Conservation (phyloP, 2,329 filamentous ascomycete genomes). For the Aspergillus sergii region DNA sequence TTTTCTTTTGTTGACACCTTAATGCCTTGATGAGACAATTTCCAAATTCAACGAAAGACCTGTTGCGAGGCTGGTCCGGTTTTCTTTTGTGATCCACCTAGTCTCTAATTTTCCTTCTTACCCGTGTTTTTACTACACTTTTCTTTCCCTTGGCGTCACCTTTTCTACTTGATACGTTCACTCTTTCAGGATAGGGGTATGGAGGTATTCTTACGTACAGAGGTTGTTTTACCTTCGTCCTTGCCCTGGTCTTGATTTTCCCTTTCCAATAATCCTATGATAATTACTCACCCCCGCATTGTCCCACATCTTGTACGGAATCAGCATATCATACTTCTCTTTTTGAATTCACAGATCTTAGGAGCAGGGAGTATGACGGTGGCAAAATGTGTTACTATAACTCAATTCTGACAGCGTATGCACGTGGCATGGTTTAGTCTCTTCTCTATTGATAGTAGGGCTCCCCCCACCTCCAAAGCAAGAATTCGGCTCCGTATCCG, state of each 20-base stretch:
- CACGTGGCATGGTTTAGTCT: neutral
- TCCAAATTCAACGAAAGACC: neutral
- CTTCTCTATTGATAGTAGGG: neutral
- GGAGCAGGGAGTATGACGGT: conserved; percentile 19
- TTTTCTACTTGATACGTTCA: neutral
- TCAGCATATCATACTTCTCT: neutral
- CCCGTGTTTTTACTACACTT: conserved; percentile 12
- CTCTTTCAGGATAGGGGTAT: neutral
- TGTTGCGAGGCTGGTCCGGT: neutral
- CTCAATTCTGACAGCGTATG: neutral
- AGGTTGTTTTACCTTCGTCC: conserved; percentile 15
- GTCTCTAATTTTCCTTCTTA: conserved; percentile 5
- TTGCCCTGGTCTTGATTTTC: conserved; percentile 4
- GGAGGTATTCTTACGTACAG: conserved; percentile 1
- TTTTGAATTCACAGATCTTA: conserved; percentile 6
- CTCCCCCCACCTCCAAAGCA: too few relatives aligned
- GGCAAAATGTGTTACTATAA: conserved; percentile 15
- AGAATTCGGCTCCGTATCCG: neutral
- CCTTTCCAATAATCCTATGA: neutral
- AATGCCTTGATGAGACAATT: conserved; percentile 1
- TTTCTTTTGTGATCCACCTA: neutral
- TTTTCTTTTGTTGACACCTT: conserved; percentile 1
- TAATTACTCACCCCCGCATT: conserved; percentile 15
- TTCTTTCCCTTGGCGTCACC: neutral
- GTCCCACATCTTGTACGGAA: conserved; percentile 10